phyloP scores from a whole-genome alignment of 768 basidiomycete species.

The Gelatoporia subvermispora region DNA sequence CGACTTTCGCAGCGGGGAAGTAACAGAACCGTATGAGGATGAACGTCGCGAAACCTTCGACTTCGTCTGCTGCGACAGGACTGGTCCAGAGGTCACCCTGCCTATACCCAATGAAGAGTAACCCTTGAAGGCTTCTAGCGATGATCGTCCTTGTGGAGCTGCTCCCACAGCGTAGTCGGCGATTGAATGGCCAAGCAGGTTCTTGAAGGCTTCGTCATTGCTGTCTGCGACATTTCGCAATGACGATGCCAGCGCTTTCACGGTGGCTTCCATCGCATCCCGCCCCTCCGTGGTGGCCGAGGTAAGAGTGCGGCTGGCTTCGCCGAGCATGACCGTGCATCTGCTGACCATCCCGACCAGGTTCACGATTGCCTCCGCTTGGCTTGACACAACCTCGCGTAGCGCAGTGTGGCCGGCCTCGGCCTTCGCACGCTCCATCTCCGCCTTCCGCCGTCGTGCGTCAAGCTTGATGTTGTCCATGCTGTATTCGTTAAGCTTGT shows the following conservation, averaged over 20 bases:
- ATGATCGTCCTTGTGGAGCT: constrained; percentile 15
- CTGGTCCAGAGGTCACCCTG: constrained; percentile 47
- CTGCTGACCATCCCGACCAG: constrained; percentile 80
- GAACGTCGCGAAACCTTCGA: constrained; percentile 38
- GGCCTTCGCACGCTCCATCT: constrained; percentile 65
- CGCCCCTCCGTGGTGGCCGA: constrained; percentile 33
- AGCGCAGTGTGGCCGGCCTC: constrained; percentile 63
- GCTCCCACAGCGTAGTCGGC: constrained; percentile 48
- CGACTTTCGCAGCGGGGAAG: neutral
- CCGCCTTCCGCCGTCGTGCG: constrained; percentile 56
- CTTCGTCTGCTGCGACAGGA: constrained; percentile 23
- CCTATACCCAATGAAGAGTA: constrained; percentile 45
- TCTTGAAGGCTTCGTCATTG: constrained; percentile 67
- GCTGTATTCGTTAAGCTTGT: constrained; percentile 68
- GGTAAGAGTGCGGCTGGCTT: constrained; percentile 43
- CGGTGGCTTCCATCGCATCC: constrained; percentile 33
- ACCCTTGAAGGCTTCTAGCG: constrained; percentile 46
- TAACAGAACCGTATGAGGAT: constrained; percentile 35
- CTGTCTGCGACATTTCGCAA: constrained; percentile 54
- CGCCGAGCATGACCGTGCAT: constrained; percentile 68
- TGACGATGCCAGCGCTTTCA: constrained; percentile 45
- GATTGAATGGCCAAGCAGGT: constrained; percentile 63
- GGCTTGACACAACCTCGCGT: constrained; percentile 54
- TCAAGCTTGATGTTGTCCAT: constrained; percentile 70
- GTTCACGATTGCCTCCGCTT: constrained; percentile 62